Conservation (phyloP, 345 rosid species). For the Arabis hirsuta region DNA sequence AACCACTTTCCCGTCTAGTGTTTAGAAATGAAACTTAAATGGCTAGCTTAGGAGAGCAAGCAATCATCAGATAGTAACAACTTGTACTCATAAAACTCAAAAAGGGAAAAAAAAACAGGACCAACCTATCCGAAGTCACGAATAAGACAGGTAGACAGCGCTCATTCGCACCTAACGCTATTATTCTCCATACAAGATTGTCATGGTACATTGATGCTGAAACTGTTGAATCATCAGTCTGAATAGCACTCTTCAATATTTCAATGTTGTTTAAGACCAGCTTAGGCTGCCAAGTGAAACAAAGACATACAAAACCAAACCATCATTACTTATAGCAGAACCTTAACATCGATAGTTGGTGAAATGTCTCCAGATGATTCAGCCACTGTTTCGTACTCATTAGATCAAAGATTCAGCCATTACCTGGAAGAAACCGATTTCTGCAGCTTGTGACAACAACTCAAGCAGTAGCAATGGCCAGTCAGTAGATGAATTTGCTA, state of each 20-base stretch:
- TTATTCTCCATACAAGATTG: slow-evolving; percentile 88
- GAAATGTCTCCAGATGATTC: background rate
- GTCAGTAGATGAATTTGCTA: slow-evolving; percentile 83
- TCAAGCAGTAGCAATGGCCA: slow-evolving; percentile 97
- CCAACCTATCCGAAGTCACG: slow-evolving; percentile 85
- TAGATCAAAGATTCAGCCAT: background rate
- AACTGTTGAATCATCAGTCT: slow-evolving; percentile 62
- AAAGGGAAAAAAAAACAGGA: slow-evolving; percentile 28
- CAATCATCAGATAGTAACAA: slow-evolving; percentile 6
- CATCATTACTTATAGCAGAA: slow-evolving; percentile 3
- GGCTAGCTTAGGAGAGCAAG: background rate
- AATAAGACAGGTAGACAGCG: slow-evolving; percentile 79
- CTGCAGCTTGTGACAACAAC: slow-evolving; percentile 90
- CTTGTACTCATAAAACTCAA: background rate
- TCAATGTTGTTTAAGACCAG: slow-evolving; percentile 93
- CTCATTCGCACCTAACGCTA: slow-evolving; percentile 83
- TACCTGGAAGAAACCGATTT: slow-evolving; percentile 88
- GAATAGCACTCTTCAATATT: slow-evolving; percentile 70
- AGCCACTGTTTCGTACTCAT: slow-evolving; percentile 7
- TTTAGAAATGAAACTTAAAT: background rate
- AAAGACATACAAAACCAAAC: slow-evolving; percentile 24
- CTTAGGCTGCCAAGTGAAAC: slow-evolving; percentile 76
- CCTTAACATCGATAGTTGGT: background rate
- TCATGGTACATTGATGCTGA: slow-evolving; percentile 84
- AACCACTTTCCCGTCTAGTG: background rate